Percentiles rank a stretch among this genome's conserved stretches.
These are phyloP conservation scores for Trypanosomatidae sp. DNA, from an alignment of 208 protist genomes.

Conservation along the genomic window DNA sequence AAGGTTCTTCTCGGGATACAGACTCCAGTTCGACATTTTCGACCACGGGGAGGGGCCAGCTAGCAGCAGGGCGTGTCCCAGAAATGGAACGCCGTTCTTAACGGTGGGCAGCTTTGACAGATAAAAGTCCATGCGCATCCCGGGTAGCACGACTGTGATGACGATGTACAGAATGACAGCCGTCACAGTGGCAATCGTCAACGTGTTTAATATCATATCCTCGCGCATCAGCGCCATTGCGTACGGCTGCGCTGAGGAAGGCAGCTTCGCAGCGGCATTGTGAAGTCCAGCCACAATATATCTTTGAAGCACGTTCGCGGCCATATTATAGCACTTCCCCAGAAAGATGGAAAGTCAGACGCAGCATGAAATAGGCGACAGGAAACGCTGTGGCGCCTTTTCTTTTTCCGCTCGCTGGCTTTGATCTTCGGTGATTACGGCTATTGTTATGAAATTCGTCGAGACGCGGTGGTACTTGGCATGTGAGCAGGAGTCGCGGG, in stretches of 20 bases:
- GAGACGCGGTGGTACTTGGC: background rate
- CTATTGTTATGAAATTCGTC: background rate
- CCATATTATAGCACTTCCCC: background rate
- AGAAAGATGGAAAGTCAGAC: background rate
- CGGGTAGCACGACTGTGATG: constrained; percentile 44
- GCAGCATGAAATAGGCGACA: background rate
- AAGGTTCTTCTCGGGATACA: constrained; percentile 53
- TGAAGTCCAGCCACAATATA: constrained; percentile 13
- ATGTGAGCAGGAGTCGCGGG: background rate
- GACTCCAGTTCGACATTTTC: constrained; percentile 83
- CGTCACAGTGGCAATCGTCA: constrained; percentile 25
- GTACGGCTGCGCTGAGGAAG: constrained; percentile 20
- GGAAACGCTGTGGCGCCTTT: background rate
- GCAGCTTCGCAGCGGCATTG: constrained; percentile 23
- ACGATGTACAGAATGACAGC: constrained; percentile 46
- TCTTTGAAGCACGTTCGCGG: constrained; percentile 11
- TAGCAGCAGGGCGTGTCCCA: constrained; percentile 79
- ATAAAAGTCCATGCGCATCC: constrained; percentile 63
- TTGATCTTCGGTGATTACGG: background rate
- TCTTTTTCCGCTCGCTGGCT: background rate
- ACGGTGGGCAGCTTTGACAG: constrained; percentile 66
- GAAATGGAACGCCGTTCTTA: constrained; percentile 57
- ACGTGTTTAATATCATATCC: constrained; percentile 16
- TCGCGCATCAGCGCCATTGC: constrained; percentile 10
- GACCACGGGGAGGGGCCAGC: constrained; percentile 61